phyloP scores from a whole-genome alignment of 345 rosid genomes.

The Arabidopsis suecica region DNA sequence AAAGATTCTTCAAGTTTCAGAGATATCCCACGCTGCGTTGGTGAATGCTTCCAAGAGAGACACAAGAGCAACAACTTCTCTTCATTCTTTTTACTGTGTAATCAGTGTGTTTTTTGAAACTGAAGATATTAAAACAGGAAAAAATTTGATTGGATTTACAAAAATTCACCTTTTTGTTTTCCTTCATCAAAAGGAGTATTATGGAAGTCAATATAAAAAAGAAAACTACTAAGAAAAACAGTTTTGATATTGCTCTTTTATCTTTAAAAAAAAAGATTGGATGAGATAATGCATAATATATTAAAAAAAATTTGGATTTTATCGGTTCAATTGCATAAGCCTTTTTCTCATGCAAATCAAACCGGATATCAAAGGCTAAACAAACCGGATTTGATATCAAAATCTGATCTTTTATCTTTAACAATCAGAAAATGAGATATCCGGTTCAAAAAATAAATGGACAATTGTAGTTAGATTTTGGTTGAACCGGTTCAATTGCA shows the following conservation, averaged over 20 bases:
- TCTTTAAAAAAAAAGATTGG: not conserved
- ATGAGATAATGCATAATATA: not conserved
- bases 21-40: not conserved
- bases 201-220: too few species aligned
- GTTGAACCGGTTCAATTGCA: not conserved
- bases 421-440: too few species aligned
- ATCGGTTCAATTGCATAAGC: too few species aligned
- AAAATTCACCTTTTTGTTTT: too few species aligned
- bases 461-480: not conserved
- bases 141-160: too few species aligned
- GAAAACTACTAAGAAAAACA: too few species aligned
- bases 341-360: not conserved
- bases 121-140: too few species aligned
- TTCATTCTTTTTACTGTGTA: conserved; percentile 25
- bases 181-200: too few species aligned
- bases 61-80: conserved; percentile 22
- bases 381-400: not conserved
- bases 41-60: conserved; percentile 7
- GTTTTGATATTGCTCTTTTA: too few species aligned
- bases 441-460: not conserved
- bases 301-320: too few species aligned
- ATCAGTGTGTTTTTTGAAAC: conserved; percentile 19
- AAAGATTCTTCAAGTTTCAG: not conserved
- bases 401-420: not conserved
- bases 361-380: not conserved